A percentile compares a stretch with the other conserved stretches of the same genome.
These are phyloP conservation scores for Stevia rebaudiana DNA, from an alignment of 140 eudicot species.

Conservation along the genomic window DNA sequence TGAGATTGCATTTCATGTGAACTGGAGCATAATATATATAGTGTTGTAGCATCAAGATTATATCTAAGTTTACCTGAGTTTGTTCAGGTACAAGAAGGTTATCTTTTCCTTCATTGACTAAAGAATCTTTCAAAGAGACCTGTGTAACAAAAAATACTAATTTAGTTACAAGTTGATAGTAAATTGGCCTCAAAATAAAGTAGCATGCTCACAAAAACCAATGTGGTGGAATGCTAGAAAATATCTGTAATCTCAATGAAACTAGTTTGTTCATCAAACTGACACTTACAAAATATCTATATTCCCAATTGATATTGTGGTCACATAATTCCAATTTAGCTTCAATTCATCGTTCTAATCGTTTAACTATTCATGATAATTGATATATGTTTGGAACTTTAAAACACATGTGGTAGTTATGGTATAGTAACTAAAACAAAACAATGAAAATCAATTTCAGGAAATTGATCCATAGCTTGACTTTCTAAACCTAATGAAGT, in stretches of 20 bases:
- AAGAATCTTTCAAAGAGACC: conserved; percentile 57
- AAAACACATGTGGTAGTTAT: neutral
- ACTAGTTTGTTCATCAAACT: neutral
- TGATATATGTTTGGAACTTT: conserved; percentile 2
- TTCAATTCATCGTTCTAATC: neutral
- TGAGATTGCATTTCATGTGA: neutral
- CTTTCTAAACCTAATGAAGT: no score
- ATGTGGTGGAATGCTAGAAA: neutral
- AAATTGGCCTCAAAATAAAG: neutral
- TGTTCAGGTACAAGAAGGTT: conserved; percentile 74
- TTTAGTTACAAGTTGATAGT: neutral
- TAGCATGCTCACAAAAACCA: neutral
- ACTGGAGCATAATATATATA: neutral
- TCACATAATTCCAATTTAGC: neutral
- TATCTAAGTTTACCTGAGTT: conserved; percentile 41
- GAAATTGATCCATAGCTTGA: no score
- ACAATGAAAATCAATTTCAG: no score
- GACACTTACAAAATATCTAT: neutral
- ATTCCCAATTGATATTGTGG: neutral
- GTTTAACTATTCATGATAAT: conserved; percentile 2
- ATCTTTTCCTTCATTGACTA: conserved; percentile 64
- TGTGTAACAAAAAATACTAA: conserved; percentile 14
- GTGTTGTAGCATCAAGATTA: neutral
- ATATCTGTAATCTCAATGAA: neutral
- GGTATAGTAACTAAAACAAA: neutral